These are phyloP conservation scores for Melastoma candidum DNA, from an alignment of 441 rosid species.

Conservation along the genomic window DNA sequence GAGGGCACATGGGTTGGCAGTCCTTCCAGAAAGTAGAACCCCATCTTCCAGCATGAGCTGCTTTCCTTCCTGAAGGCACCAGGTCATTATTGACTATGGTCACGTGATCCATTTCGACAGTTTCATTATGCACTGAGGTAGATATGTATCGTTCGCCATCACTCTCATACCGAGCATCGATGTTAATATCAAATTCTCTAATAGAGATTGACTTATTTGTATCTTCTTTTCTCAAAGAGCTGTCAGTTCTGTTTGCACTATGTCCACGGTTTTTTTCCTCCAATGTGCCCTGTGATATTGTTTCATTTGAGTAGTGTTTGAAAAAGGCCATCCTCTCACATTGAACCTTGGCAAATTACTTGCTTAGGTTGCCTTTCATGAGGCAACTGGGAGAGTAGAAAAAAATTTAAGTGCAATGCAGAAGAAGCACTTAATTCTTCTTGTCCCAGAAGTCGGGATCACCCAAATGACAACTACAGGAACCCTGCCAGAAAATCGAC, in stretches of 20 bases:
- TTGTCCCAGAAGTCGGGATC: no score
- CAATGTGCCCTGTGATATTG: conserved; percentile 39
- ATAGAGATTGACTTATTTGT: conserved; percentile 35
- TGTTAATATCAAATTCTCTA: conserved; percentile 74
- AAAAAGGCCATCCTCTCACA: conserved; percentile 79
- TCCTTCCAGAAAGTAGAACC: conserved; percentile 97
- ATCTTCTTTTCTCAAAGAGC: conserved; percentile 39
- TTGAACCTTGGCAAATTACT: conserved; percentile 21
- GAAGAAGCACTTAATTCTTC: no score
- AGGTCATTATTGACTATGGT: conserved; percentile 33
- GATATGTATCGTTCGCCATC: conserved; percentile 54
- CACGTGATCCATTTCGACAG: conserved; percentile 18
- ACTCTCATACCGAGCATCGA: conserved; percentile 59
- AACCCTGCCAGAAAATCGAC: no score
- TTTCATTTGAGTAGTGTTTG: conserved; percentile 56
- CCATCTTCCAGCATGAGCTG: conserved; percentile 67
- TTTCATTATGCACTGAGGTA: conserved; percentile 36
- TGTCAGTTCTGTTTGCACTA: conserved; percentile 28
- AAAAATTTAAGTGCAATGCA: no score
- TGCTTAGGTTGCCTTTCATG: not conserved
- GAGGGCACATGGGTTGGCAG: conserved; percentile 73
- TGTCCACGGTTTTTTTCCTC: conserved; percentile 59
- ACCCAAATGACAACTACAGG: no score
- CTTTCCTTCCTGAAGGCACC: conserved; percentile 66
- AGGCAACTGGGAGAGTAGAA: no score